Percentiles rank a stretch among this genome's conserved stretches.
These are phyloP conservation scores for Alternaria ventricosa DNA, from an alignment of 2,329 filamentous ascomycete genomes.

Conservation along the genomic window DNA sequence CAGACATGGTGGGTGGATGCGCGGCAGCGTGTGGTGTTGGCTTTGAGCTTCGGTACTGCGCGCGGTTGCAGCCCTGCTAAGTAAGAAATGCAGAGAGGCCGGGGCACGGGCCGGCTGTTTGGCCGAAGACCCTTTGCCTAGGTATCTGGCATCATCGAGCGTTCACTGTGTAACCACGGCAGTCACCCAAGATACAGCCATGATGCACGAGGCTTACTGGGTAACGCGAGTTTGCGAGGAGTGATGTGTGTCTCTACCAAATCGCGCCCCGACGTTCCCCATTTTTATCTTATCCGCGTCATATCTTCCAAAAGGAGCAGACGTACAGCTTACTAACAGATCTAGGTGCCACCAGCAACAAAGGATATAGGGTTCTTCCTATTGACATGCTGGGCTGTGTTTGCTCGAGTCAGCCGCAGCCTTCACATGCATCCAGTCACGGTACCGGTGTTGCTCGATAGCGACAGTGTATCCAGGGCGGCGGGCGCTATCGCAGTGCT, in stretches of 20 bases:
- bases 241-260: neutral
- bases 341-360: neutral
- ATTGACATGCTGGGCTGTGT: neutral
- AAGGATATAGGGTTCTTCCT: neutral
- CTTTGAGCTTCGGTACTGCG: slow-evolving; percentile 8
- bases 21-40: slow-evolving; percentile 14
- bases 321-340: neutral
- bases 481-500: slow-evolving; percentile 2
- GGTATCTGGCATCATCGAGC: neutral
- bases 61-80: slow-evolving; percentile 3
- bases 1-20: slow-evolving; percentile 45
- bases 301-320: neutral
- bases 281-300: slow-evolving; percentile 7
- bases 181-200: neutral
- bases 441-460: neutral
- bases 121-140: slow-evolving; percentile 12
- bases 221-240: neutral
- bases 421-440: slow-evolving; percentile 8
- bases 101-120: slow-evolving; percentile 16
- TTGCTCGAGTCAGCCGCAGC: neutral
- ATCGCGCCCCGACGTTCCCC: slow-evolving; percentile 2
- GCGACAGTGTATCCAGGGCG: neutral
- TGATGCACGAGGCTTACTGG: neutral
- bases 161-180: neutral
- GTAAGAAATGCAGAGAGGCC: slow-evolving; percentile 10